A percentile compares a stretch with the other conserved stretches of the same genome.
These are phyloP conservation scores for Candida awuae DNA, from an alignment of 805 yeast genomes.

Conservation along the genomic window DNA sequence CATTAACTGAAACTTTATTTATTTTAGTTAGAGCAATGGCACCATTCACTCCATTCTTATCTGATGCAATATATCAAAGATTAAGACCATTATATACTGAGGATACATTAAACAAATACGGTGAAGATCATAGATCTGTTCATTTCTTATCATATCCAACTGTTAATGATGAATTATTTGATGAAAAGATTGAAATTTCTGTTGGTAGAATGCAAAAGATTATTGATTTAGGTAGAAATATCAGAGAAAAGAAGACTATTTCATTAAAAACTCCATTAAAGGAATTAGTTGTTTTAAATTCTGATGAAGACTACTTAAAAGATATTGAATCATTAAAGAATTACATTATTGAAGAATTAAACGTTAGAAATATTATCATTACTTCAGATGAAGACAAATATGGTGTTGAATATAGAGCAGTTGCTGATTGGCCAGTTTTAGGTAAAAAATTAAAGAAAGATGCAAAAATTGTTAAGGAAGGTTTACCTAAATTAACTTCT, in stretches of 20 bases:
- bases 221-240: slow-evolving; percentile 90
- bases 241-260: slow-evolving; percentile 92
- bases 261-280: slow-evolving; percentile 93
- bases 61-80: slow-evolving; percentile 82
- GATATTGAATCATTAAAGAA: slow-evolving; percentile 72
- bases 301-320: slow-evolving; percentile 61
- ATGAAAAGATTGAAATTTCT: slow-evolving; percentile 76
- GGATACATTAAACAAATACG: slow-evolving; percentile 42
- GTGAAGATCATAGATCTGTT: slow-evolving; percentile 69
- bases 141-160: slow-evolving; percentile 91
- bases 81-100: slow-evolving; percentile 56
- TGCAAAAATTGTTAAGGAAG: slow-evolving; percentile 89
- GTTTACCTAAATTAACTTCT: slow-evolving; percentile 74
- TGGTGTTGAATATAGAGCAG: slow-evolving; percentile 87
- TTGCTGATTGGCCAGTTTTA: slow-evolving; percentile 98
- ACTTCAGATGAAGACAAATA: slow-evolving; percentile 87
- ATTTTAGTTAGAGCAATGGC: slow-evolving; percentile 95
- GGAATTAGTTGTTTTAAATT: slow-evolving; percentile 76
- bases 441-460: slow-evolving; percentile 97
- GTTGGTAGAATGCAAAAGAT: slow-evolving; percentile 95
- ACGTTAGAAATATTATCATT: slow-evolving; percentile 79
- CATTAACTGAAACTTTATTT: slow-evolving; percentile 82
- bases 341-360: slow-evolving; percentile 85
- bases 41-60: slow-evolving; percentile 94
- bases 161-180: slow-evolving; percentile 72